Evolutionary conservation across 495 filamentous ascomycete genomes (phyloP).

Genomic region (Xylaria sp.): DNA sequence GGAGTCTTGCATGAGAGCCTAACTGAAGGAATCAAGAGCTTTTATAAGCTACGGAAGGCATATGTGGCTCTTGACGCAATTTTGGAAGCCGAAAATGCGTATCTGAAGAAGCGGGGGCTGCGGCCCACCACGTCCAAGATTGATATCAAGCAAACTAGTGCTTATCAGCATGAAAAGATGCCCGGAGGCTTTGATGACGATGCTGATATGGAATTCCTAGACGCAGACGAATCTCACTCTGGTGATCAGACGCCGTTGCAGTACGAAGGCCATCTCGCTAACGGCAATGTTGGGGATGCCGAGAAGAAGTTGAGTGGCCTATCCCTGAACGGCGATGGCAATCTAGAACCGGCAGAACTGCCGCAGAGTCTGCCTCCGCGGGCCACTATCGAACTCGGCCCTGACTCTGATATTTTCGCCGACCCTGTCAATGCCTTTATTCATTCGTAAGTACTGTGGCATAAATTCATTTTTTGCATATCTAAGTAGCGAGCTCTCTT

Average conservation of each 20-base stretch:
- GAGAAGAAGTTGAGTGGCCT: slow-evolving; percentile 32
- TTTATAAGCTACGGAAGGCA: slow-evolving; percentile 92
- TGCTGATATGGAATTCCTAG: slow-evolving; percentile 38
- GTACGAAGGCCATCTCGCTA: slow-evolving; percentile 33
- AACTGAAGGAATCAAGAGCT: slow-evolving; percentile 88
- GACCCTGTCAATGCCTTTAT: slow-evolving; percentile 83
- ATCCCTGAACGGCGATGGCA: slow-evolving; percentile 30
- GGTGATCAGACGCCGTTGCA: slow-evolving; percentile 39
- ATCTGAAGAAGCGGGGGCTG: slow-evolving; percentile 44
- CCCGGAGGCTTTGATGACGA: slow-evolving; percentile 30
- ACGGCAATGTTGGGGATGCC: slow-evolving; percentile 15
- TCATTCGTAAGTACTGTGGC: slow-evolving; percentile 50
- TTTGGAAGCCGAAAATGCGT: slow-evolving; percentile 53
- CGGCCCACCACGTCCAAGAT: slow-evolving; percentile 13
- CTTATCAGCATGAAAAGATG: slow-evolving; percentile 28
- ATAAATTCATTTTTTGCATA: background rate
- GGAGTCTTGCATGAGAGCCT: slow-evolving; percentile 91
- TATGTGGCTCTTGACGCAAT: slow-evolving; percentile 84
- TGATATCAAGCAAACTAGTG: slow-evolving; percentile 16
- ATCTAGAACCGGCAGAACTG: background rate
- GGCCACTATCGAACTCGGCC: slow-evolving; percentile 24
- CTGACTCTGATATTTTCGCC: slow-evolving; percentile 61
- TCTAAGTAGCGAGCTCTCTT: background rate
- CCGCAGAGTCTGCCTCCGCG: slow-evolving; percentile 1
- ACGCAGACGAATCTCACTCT: slow-evolving; percentile 40